Conservation (phyloP, 441 rosid genomes). For the Macaranga tanarius region DNA sequence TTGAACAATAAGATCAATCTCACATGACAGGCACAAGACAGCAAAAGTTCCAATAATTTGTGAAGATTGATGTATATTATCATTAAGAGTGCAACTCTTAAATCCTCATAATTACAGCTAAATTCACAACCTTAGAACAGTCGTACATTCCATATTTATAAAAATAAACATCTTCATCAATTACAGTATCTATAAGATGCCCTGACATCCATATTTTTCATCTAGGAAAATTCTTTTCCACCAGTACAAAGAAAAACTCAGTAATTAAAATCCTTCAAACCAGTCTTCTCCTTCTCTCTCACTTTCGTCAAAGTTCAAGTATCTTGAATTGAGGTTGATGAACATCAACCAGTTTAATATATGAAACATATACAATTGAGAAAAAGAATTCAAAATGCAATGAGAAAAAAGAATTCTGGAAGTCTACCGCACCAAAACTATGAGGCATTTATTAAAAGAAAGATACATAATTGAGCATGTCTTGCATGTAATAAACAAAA, state of each 20-base stretch:
- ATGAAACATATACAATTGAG: too few relatives aligned
- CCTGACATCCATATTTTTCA: neutral
- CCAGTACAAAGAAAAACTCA: neutral
- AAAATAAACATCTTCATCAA: too few relatives aligned
- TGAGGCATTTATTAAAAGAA: neutral
- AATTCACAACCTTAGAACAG: neutral
- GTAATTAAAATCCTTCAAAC: neutral
- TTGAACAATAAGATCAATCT: conserved; percentile 10
- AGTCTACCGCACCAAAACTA: neutral
- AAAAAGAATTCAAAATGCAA: neutral
- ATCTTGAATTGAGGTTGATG: neutral
- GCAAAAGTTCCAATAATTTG: too few relatives aligned
- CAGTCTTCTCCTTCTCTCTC: too few relatives aligned
- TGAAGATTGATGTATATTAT: neutral
- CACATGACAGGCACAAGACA: neutral
- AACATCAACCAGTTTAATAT: neutral
- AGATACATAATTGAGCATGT: neutral
- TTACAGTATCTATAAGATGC: too few relatives aligned
- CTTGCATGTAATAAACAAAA: too few relatives aligned
- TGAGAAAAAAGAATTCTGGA: too few relatives aligned
- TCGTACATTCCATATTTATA: neutral
- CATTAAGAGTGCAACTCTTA: neutral
- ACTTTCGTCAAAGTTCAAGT: neutral
- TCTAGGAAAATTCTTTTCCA: neutral
- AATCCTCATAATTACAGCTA: neutral